phyloP scores from a whole-genome alignment of 139 green algal species.

The Auxenochlorella pyrenoidosa region DNA sequence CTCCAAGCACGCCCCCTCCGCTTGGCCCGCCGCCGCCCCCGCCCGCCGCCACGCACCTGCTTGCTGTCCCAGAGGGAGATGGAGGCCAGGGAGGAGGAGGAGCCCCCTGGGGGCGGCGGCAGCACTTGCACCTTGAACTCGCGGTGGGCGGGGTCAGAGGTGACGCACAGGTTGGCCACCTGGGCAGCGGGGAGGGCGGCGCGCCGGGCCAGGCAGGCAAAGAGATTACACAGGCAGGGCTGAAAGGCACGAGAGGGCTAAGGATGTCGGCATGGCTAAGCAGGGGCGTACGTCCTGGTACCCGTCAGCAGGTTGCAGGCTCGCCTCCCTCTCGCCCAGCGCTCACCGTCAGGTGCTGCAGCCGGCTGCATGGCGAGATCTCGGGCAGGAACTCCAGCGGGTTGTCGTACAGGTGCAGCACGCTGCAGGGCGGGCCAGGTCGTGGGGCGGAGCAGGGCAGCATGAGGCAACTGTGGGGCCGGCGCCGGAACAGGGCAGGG shows the following conservation, averaged over 20 bases:
- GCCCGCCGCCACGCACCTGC: background rate
- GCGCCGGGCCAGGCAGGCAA: too few relatives aligned
- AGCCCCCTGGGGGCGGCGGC: constrained; percentile 1
- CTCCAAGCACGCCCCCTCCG: too few relatives aligned
- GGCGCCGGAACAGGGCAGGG: too few relatives aligned
- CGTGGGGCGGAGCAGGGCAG: constrained; percentile 5
- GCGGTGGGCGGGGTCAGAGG: constrained; percentile 27
- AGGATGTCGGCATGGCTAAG: too few relatives aligned
- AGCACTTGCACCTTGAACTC: constrained; percentile 63
- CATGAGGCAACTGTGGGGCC: background rate
- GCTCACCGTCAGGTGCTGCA: constrained; percentile 76
- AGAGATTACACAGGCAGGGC: too few relatives aligned
- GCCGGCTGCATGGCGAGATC: constrained; percentile 74
- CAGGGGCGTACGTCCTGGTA: too few relatives aligned
- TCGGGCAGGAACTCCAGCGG: constrained; percentile 95
- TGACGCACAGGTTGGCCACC: constrained; percentile 70
- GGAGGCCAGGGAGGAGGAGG: background rate
- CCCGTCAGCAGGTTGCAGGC: background rate
- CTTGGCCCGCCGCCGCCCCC: too few relatives aligned
- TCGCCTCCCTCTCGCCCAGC: background rate
- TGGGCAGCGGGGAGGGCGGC: too few relatives aligned
- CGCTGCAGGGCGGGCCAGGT: constrained; percentile 45
- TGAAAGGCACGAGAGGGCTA: too few relatives aligned
- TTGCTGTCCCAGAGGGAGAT: constrained; percentile 43
- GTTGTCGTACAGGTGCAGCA: constrained; percentile 87